phyloP scores from a whole-genome alignment of 192 early-diverging fungal genomes.

The Podila clonocystis region DNA sequence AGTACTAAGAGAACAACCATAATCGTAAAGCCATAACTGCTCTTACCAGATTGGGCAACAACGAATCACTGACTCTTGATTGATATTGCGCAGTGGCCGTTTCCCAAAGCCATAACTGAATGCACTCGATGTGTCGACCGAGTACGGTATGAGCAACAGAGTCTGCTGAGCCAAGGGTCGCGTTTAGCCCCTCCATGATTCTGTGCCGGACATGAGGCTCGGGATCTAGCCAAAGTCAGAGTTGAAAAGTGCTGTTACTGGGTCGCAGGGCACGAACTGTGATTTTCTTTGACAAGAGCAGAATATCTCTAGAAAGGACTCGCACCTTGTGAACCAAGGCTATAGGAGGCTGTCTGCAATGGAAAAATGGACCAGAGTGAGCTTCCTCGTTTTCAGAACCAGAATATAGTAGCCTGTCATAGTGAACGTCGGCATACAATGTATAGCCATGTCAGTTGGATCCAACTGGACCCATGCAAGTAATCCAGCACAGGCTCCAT shows the following conservation, averaged over 20 bases:
- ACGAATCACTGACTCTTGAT: neutral
- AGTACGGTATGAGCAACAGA: neutral
- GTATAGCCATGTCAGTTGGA: neutral
- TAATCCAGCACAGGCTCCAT: neutral
- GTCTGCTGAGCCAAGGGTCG: neutral
- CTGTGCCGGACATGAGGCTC: neutral
- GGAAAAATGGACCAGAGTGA: no score
- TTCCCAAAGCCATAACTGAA: neutral
- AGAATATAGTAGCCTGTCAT: no score
- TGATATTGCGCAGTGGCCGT: neutral
- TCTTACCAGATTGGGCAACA: conserved; percentile 1
- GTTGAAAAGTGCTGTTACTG: neutral
- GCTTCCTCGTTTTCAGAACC: no score
- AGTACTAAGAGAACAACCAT: no score
- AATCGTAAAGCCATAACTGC: no score
- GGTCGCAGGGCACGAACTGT: no score
- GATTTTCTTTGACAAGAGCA: no score
- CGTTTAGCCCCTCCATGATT: neutral
- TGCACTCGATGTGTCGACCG: neutral
- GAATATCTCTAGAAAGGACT: no score
- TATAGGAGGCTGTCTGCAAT: no score
- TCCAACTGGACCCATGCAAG: neutral
- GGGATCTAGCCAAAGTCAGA: neutral
- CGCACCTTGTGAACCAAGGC: no score
- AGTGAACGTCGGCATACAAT: neutral